phyloP scores from a whole-genome alignment of 73 alveolate species.

The Paramecium sexaurelia region DNA sequence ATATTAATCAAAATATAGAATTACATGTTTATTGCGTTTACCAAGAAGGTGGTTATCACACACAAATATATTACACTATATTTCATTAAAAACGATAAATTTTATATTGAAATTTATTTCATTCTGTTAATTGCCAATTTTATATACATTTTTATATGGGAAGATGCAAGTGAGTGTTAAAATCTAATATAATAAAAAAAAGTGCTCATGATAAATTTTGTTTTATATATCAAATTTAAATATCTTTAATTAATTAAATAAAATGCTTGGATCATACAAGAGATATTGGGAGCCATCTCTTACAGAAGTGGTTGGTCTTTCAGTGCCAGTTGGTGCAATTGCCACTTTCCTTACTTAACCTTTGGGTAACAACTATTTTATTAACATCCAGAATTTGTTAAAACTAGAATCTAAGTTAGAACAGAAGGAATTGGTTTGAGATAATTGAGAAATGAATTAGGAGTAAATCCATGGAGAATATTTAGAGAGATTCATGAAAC shows the following conservation, averaged over 20 bases:
- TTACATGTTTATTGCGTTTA: not conserved
- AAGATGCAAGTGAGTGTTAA: too few species aligned
- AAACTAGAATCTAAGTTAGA: slow-evolving; percentile 62
- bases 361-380: not conserved
- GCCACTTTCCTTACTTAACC: slow-evolving; percentile 64
- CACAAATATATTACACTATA: not conserved
- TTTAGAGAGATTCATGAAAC: slow-evolving; percentile 69
- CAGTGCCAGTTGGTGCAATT: slow-evolving; percentile 62
- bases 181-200: not conserved
- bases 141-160: too few species aligned
- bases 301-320: slow-evolving; percentile 57
- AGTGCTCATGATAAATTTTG: not conserved
- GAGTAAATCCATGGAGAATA: slow-evolving; percentile 66
- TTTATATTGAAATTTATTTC: not conserved
- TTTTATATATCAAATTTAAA: not conserved
- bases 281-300: slow-evolving; percentile 73
- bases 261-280: slow-evolving; percentile 68
- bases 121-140: not conserved
- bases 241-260: slow-evolving; percentile 2
- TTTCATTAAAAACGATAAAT: not conserved
- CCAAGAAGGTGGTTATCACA: not conserved
- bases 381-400: slow-evolving; percentile 42
- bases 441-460: slow-evolving; percentile 28
- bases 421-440: slow-evolving; percentile 70
- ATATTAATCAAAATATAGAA: not conserved